Conservation (phyloP, 352 stramenopile genomes). For the Globisporangium irregulare region DNA sequence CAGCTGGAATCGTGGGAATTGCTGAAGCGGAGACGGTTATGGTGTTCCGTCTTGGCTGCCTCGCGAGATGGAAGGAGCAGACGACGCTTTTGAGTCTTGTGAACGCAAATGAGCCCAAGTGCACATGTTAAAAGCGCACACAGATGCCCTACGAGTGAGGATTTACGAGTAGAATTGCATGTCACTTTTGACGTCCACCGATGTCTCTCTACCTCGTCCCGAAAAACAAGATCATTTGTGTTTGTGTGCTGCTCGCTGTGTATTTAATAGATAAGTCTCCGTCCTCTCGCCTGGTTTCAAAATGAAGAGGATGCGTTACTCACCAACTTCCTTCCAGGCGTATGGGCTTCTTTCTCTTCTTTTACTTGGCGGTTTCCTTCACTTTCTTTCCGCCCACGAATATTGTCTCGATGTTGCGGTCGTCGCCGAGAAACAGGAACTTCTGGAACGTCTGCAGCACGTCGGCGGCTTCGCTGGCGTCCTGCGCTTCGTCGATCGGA, state of each 20-base stretch:
- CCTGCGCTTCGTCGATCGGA: constrained; percentile 64
- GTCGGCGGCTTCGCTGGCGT: constrained; percentile 42
- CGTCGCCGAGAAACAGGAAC: constrained; percentile 88
- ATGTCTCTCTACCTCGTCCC: too few species aligned
- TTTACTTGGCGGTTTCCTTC: constrained; percentile 27
- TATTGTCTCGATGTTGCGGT: constrained; percentile 87
- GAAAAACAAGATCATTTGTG: too few species aligned
- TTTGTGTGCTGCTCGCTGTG: background rate
- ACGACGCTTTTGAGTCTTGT: too few species aligned
- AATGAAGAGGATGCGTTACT: background rate
- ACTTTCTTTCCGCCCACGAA: constrained; percentile 73
- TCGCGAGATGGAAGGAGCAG: too few species aligned
- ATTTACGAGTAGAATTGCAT: too few species aligned
- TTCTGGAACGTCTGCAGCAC: constrained; percentile 86
- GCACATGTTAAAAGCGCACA: too few species aligned
- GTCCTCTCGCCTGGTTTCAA: background rate
- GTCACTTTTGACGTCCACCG: too few species aligned
- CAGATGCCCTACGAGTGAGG: too few species aligned
- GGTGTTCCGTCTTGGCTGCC: too few species aligned
- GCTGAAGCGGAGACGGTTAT: too few species aligned
- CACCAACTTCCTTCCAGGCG: background rate
- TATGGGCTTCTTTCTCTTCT: constrained; percentile 5
- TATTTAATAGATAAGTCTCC: constrained; percentile 17
- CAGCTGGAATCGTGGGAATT: too few species aligned
- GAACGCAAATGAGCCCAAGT: too few species aligned